Percentiles rank a stretch among this genome's conserved stretches.
Conservation (phyloP, 2,329 filamentous ascomycete genomes). For the Colletotrichum filicis region DNA sequence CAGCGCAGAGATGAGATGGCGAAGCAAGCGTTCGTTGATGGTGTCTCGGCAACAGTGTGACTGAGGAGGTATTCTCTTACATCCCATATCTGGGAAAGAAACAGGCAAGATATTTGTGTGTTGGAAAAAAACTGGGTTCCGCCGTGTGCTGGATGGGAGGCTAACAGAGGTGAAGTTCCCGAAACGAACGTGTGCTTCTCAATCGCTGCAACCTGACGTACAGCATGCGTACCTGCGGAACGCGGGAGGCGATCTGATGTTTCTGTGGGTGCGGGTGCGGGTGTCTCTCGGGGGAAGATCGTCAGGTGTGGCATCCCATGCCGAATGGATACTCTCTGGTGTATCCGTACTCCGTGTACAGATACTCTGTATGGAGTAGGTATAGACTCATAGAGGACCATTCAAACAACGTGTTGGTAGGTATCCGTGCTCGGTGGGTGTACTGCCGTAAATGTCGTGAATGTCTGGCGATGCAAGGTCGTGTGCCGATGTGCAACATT, state of each 20-base stretch:
- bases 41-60: constrained; percentile 13
- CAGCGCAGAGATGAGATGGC: not conserved
- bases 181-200: not conserved
- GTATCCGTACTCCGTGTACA: no score
- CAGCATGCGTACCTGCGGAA: not conserved
- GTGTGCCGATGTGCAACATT: constrained; percentile 18
- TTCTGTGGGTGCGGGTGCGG: not conserved
- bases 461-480: not conserved
- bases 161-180: not conserved
- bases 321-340: not conserved
- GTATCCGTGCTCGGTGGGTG: not conserved
- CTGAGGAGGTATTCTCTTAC: not conserved
- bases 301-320: not conserved
- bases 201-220: constrained; percentile 9
- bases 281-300: not conserved
- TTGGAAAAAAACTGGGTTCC: not conserved
- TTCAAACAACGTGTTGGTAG: not conserved
- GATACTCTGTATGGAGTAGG: not conserved
- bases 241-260: constrained; percentile 8
- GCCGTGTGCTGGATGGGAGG: not conserved
- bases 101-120: constrained; percentile 7
- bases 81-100: not conserved
- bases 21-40: constrained; percentile 9
- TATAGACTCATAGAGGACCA: not conserved
- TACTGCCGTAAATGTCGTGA: not conserved